These are phyloP conservation scores for Xylogone sp. DNA, from an alignment of 2,329 filamentous ascomycete species.

Conservation along the genomic window DNA sequence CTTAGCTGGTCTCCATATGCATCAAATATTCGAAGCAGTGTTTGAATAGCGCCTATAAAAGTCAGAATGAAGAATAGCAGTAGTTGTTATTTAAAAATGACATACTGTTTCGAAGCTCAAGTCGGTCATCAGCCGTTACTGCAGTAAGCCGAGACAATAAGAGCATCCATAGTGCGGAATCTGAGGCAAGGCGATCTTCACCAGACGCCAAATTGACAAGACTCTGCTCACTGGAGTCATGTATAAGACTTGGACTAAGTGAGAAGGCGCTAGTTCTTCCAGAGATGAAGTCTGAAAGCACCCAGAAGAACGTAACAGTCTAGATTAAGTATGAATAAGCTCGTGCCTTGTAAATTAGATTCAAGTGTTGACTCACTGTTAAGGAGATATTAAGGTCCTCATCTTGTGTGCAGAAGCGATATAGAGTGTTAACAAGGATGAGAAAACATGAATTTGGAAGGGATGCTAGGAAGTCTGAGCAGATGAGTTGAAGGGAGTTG, in stretches of 20 bases:
- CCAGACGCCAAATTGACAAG: constrained; percentile 56
- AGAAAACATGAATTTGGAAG: constrained; percentile 68
- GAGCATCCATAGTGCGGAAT: constrained; percentile 75
- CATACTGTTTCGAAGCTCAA: constrained; percentile 74
- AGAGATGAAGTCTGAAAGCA: constrained; percentile 82
- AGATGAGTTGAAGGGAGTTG: constrained; percentile 84
- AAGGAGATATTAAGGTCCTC: constrained; percentile 94
- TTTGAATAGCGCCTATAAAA: constrained; percentile 71
- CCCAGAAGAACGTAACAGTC: constrained; percentile 95
- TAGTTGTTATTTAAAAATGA: constrained; percentile 9
- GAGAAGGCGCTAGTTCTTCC: constrained; percentile 53
- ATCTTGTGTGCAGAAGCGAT: constrained; percentile 82
- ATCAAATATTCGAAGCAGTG: constrained; percentile 85
- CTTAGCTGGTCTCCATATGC: constrained; percentile 80
- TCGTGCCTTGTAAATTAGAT: constrained; percentile 8
- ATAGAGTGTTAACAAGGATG: constrained; percentile 80
- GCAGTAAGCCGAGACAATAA: constrained; percentile 67
- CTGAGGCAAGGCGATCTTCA: constrained; percentile 55
- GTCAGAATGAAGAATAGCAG: constrained; percentile 30
- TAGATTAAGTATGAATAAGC: constrained; percentile 27
- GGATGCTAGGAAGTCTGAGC: constrained; percentile 85
- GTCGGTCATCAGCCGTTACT: constrained; percentile 66
- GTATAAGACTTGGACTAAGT: constrained; percentile 53
- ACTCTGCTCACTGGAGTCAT: constrained; percentile 51
- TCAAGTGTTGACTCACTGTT: constrained; percentile 55